phyloP scores from a whole-genome alignment of 768 basidiomycete species.

The Lyophyllum atratum region DNA sequence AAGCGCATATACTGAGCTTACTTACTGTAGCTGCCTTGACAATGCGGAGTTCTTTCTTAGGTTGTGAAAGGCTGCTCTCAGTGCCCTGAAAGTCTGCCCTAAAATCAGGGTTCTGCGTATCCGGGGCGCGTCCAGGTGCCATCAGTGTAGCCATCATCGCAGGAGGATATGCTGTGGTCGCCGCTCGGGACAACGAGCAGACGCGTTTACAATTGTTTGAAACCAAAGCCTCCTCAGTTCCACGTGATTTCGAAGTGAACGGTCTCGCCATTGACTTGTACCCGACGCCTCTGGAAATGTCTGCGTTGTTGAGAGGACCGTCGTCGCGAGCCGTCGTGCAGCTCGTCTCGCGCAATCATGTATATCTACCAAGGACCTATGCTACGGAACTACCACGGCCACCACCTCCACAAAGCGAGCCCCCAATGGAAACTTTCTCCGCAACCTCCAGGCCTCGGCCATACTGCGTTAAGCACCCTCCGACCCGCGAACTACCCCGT shows the following conservation, averaged over 20 bases:
- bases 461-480: constrained; percentile 34
- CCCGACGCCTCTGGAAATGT: constrained; percentile 3
- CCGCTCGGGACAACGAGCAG: constrained; percentile 1
- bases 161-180: neutral
- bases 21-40: constrained; percentile 19
- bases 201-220: constrained; percentile 12
- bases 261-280: neutral
- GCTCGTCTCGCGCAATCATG: neutral
- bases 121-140: neutral
- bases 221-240: neutral
- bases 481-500: constrained; percentile 35
- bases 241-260: constrained; percentile 1
- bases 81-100: neutral
- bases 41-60: constrained; percentile 17
- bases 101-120: neutral
- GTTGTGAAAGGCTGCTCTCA: constrained; percentile 8
- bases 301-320: constrained; percentile 4
- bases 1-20: constrained; percentile 14
- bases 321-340: constrained; percentile 8
- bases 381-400: constrained; percentile 16
- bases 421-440: constrained; percentile 24
- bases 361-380: constrained; percentile 9
- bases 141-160: constrained; percentile 1
- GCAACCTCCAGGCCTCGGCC: constrained; percentile 38
- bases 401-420: constrained; percentile 21